Percentiles rank a stretch among this genome's conserved stretches.
phyloP scores from a whole-genome alignment of 305 asterid genomes.

The Fraxinus greggii region DNA sequence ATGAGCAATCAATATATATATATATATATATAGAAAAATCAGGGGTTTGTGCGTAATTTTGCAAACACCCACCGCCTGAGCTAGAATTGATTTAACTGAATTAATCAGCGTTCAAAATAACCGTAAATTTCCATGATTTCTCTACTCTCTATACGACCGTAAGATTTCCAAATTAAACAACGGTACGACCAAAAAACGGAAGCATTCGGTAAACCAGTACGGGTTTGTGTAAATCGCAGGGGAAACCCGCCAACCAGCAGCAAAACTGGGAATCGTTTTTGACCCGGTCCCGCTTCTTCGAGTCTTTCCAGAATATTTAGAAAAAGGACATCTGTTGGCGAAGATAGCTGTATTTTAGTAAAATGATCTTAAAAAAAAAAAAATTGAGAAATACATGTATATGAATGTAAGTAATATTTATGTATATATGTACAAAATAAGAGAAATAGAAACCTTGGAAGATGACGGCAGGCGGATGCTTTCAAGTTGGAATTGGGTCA shows the following conservation, averaged over 20 bases:
- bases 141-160: background rate
- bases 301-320: too few relatives aligned
- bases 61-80: constrained; percentile 20
- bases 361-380: too few relatives aligned
- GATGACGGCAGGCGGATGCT: too few relatives aligned
- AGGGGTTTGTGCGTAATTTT: constrained; percentile 9
- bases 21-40: constrained; percentile 18
- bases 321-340: too few relatives aligned
- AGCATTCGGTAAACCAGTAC: background rate
- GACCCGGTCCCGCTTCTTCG: too few relatives aligned
- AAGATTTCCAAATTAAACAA: background rate
- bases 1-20: constrained; percentile 21
- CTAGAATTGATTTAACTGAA: background rate
- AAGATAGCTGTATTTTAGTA: too few relatives aligned
- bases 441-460: too few relatives aligned
- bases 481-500: too few relatives aligned
- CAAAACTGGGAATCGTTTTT: background rate
- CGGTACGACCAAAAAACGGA: background rate
- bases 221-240: background rate
- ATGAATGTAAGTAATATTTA: too few relatives aligned
- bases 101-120: background rate
- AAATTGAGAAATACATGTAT: too few relatives aligned
- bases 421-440: too few relatives aligned
- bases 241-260: background rate
- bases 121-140: background rate